Conservation (phyloP, 306 rosid genomes). For the Pyrus bretschneideri region DNA sequence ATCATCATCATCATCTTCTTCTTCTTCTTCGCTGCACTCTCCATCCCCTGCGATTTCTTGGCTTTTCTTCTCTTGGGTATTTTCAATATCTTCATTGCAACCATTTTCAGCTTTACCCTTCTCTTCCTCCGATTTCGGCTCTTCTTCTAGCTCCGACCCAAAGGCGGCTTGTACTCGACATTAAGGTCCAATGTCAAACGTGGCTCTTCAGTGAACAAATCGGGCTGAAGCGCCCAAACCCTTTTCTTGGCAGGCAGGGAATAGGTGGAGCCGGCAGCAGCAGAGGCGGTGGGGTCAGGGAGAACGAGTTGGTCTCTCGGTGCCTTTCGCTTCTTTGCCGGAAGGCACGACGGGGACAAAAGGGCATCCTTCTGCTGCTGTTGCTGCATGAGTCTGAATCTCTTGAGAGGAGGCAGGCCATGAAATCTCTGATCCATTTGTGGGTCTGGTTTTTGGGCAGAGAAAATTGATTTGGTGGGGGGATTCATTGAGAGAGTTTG, state of each 20-base stretch:
- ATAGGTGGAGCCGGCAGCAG: conserved; percentile 13
- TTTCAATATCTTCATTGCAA: not conserved
- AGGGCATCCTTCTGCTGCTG: not conserved
- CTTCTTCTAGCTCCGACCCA: not conserved
- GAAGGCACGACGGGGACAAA: conserved; percentile 21
- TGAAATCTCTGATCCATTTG: conserved; percentile 43
- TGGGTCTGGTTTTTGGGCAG: not conserved
- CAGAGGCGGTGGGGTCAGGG: not conserved
- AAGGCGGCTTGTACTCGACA: conserved; percentile 35
- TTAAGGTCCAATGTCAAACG: conserved; percentile 46
- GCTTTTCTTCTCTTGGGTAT: not conserved
- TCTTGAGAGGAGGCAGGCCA: conserved; percentile 62
- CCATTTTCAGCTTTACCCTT: not conserved
- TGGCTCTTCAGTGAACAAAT: conserved; percentile 2
- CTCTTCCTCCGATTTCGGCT: not conserved
- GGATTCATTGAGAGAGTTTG: not conserved
- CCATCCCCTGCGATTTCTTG: not conserved
- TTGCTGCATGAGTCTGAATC: conserved; percentile 53
- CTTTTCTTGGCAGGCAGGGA: conserved; percentile 75
- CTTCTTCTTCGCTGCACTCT: not conserved
- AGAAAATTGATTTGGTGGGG: not conserved
- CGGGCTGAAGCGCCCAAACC: conserved; percentile 49
- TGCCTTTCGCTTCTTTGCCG: conserved; percentile 68
- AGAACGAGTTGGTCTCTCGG: conserved; percentile 23
- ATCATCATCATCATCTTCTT: conserved; percentile 33